Evolutionary conservation across 2,329 filamentous ascomycete species (phyloP), one percentile per base, ranked within the genome.

Genomic region (Thielaviopsis ethacetica): DNA sequence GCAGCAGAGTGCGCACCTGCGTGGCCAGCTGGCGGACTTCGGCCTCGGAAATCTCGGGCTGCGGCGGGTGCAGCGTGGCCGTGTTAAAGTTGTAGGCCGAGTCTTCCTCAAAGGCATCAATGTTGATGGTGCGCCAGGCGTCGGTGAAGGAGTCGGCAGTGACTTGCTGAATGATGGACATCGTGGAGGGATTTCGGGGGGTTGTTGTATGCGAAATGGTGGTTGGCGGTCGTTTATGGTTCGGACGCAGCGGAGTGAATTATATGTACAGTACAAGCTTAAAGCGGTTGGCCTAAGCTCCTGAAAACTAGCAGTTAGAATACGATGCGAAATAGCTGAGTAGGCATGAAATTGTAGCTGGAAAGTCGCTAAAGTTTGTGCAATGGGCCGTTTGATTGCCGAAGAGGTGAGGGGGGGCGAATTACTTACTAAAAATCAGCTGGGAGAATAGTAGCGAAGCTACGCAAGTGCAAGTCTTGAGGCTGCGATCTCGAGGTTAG

Each of bases 71-170:
- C 66, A 97, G 82, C 19, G 89, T 88, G 61, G 85, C 81, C 63
- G 88, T 83, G 73, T 94, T 88, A 75, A 97, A 97, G 80, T 96
- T 97, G 72, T 82, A 75, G 64, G 87, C 82, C 66, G 89, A 93
- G 72, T 97, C 91, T 61, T 91, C 88, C 71, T 93, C 87, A 66
- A 95, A 80, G 65, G 85, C 84, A 71, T 96, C 91, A 71, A 96
- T 86, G 79, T 96, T 89, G 78, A 96, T 93, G 65, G 89, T 95
- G 71, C 91, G 88, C 82, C 82, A 85, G 68, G 80, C 78, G 65
- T 85, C 82, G 71, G 74, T 74, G 59, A 85, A 76, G 65, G 81
- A 76, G 59, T 79, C 77, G 61, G 74, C 72, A 56, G 77, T 80
- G 71, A 82, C 78, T 69, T 84, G 80, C 69, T 83, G 82, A 65